These are phyloP conservation scores for Knoxdaviesia capensis DNA, from an alignment of 2,329 filamentous ascomycete species.

Conservation along the genomic window DNA sequence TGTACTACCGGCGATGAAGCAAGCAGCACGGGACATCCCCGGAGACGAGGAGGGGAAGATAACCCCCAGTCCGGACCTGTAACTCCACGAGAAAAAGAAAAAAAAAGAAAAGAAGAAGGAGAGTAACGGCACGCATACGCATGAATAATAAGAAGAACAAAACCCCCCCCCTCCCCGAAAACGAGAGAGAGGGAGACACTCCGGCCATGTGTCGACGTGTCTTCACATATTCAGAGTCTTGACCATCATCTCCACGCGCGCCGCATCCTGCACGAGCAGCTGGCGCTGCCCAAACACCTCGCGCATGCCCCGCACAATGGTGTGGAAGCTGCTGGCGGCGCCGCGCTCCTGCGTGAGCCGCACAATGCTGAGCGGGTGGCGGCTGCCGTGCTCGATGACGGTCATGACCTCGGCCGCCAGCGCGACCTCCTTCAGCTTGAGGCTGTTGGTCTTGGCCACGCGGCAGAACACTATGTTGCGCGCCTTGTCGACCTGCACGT, in stretches of 20 bases:
- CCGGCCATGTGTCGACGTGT: neutral
- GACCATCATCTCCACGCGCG: slow-evolving; percentile 53
- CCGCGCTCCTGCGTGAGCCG: slow-evolving; percentile 80
- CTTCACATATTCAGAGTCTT: slow-evolving; percentile 26
- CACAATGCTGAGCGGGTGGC: slow-evolving; percentile 56
- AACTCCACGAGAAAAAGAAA: neutral
- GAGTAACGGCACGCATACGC: neutral
- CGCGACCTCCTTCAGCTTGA: slow-evolving; percentile 69
- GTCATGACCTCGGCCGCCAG: slow-evolving; percentile 79
- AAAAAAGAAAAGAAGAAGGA: slow-evolving; percentile 1
- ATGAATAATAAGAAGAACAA: slow-evolving; percentile 1
- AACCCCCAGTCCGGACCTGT: neutral
- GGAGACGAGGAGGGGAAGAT: too few relatives aligned
- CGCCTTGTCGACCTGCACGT: slow-evolving; percentile 60
- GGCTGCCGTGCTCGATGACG: slow-evolving; percentile 67
- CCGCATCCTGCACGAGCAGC: slow-evolving; percentile 47
- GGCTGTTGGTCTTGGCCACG: slow-evolving; percentile 56
- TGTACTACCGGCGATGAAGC: too few relatives aligned
- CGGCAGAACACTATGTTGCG: slow-evolving; percentile 63
- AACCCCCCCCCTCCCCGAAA: slow-evolving; percentile 1
- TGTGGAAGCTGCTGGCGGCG: slow-evolving; percentile 77
- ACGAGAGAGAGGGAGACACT: slow-evolving; percentile 1
- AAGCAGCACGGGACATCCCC: too few relatives aligned
- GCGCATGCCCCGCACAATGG: slow-evolving; percentile 59
- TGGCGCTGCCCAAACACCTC: slow-evolving; percentile 43